Evolutionary conservation across 2,329 filamentous ascomycete species (phyloP).

Genomic region (Lasiodiplodia citricola): DNA sequence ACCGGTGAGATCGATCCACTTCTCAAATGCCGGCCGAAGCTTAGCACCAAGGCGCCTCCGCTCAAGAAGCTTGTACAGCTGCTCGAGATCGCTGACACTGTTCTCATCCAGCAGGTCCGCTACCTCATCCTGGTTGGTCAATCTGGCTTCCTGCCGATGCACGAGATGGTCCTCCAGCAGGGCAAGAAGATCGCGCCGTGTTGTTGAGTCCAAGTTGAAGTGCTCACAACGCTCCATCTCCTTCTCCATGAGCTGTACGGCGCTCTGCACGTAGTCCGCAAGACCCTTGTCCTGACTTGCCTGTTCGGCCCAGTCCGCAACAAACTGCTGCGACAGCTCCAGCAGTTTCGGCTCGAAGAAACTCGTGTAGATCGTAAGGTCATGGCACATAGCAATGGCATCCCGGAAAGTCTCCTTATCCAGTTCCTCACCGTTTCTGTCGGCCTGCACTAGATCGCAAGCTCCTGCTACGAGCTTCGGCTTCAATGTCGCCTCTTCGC

Average conservation of each 20-base stretch:
- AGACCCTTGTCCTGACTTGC: constrained; percentile 67
- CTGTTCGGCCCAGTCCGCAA: constrained; percentile 71
- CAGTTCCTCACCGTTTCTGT: constrained; percentile 62
- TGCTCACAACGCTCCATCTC: constrained; percentile 80
- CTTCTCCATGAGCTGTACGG: constrained; percentile 69
- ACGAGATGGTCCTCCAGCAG: constrained; percentile 77
- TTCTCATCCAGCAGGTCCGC: constrained; percentile 74
- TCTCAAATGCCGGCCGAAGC: constrained; percentile 74
- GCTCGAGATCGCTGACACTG: constrained; percentile 72
- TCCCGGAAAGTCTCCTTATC: constrained; percentile 72
- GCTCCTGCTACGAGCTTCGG: constrained; percentile 68
- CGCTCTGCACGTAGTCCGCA: constrained; percentile 75
- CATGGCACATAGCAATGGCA: constrained; percentile 80
- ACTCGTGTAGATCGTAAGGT: constrained; percentile 79
- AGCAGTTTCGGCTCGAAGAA: constrained; percentile 81
- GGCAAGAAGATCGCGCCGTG: constrained; percentile 75
- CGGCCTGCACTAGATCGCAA: constrained; percentile 75
- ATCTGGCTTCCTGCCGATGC: constrained; percentile 62
- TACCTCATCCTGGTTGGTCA: constrained; percentile 68
- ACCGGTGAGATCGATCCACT: constrained; percentile 79
- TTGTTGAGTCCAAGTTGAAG: constrained; percentile 82
- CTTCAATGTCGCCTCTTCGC: constrained; percentile 59
- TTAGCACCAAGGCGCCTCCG: constrained; percentile 72
- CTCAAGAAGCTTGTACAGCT: constrained; percentile 78
- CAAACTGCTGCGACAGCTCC: constrained; percentile 69